Evolutionary conservation across 495 filamentous ascomycete species (phyloP).

Genomic region (Hypoxylon perforatum): DNA sequence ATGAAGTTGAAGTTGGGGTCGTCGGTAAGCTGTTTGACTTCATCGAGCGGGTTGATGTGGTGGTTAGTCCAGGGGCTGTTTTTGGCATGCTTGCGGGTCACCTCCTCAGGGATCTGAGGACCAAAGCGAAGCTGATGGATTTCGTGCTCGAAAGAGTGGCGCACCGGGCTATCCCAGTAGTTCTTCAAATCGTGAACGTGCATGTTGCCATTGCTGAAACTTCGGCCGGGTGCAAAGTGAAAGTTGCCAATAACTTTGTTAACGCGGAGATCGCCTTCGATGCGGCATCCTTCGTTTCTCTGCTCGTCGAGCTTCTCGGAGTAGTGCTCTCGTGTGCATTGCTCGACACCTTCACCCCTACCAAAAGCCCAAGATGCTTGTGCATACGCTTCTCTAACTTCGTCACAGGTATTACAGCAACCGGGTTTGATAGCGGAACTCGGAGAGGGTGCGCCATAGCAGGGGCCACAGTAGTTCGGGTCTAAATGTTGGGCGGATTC

Average conservation of each 20-base stretch:
- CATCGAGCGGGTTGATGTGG: conserved; percentile 92
- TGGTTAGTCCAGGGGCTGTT: conserved; percentile 82
- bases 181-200: conserved; percentile 97
- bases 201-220: conserved; percentile 93
- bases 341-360: conserved; percentile 89
- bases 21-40: conserved; percentile 76
- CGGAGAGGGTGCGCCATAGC: conserved; percentile 85
- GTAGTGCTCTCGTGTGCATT: conserved; percentile 96
- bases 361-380: conserved; percentile 91
- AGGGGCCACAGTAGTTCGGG: conserved; percentile 92
- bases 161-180: conserved; percentile 77
- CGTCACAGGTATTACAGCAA: conserved; percentile 97
- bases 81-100: conserved; percentile 70
- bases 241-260: conserved; percentile 99
- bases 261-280: conserved; percentile 91
- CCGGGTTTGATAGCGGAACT: conserved; percentile 74
- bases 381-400: conserved; percentile 95
- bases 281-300: conserved; percentile 90
- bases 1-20: conserved; percentile 94
- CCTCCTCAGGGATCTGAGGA: conserved; percentile 82
- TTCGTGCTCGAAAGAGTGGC: conserved; percentile 89
- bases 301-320: conserved; percentile 85
- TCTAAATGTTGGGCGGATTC: conserved; percentile 84
- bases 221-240: conserved; percentile 95
- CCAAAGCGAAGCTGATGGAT: conserved; percentile 94